Evolutionary conservation across 140 eudicot genomes (phyloP), one percentile per base, ranked within the genome.

Genomic region (Ambrosia hybrid): DNA sequence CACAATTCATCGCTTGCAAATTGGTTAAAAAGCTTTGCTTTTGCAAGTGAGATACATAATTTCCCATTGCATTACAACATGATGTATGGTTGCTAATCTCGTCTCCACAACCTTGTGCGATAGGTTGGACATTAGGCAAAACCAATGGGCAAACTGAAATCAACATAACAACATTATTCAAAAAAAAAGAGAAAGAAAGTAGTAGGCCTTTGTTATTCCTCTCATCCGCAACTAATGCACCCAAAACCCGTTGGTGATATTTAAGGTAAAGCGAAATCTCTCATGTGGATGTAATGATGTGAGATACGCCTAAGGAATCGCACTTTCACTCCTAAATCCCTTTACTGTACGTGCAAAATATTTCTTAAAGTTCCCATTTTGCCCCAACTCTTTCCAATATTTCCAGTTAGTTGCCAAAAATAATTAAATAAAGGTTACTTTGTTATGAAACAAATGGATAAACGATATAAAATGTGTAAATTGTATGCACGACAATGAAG

Each of bases 1-100:
- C 99, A 80, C 99, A 93, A 82, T 93, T 89, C 15, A 90, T 82
- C 59, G 97, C 99, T 78, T 93, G 99, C 88, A 93, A 84, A 73
- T 93, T 93, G 76, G 99, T 93, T 58, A 82, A 79, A 65, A 93
- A 90, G 84, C 97, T 93, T 67, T 93, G 99, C 65, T 82, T 88
- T 83, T 93, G 99, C 73, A 93, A 82, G 80, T 86, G 97, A 73
- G 96, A 82, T 48, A 86, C 81, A 52, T 87, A 93, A 77, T 56
- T 80, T 53, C 69, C 92, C 74, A 90, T 68, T 6, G 97, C 87
- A 71, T 65, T 79, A 65, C 99, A 93, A 76, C 99, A 93, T 9
- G 87, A 81, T 49, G 82, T 74, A 26, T 52, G 81, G 76, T 90
- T 85, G 74, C 80, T 84, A 51, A 67, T 72, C 51, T 51, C 88